A percentile compares a stretch with the other conserved stretches of the same genome.
Conservation (phyloP, 208 protist species). For the Wallacemonas sp. region DNA sequence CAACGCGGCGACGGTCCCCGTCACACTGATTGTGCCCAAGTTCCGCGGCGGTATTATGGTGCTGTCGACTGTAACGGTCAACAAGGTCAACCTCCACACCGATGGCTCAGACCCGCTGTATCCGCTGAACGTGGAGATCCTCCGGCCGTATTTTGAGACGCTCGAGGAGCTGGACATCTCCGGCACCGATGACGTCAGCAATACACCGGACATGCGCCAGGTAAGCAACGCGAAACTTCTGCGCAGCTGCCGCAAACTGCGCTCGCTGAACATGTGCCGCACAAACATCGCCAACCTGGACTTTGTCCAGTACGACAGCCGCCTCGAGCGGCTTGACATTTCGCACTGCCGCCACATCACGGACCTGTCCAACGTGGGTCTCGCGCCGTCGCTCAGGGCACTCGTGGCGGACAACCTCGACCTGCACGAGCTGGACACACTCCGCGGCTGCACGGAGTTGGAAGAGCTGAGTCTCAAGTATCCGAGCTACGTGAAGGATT, state of each 20-base stretch:
- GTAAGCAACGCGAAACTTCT: background rate
- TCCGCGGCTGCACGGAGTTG: background rate
- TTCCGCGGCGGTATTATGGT: background rate
- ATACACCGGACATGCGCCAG: background rate
- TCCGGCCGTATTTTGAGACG: background rate
- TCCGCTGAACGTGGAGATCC: background rate
- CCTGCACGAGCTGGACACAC: conserved; percentile 3
- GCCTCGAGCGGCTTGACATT: background rate
- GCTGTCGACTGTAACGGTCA: background rate
- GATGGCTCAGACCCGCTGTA: background rate
- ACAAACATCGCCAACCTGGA: conserved; percentile 1
- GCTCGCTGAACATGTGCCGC: conserved; percentile 6
- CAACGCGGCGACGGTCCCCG: conserved; percentile 3
- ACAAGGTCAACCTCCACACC: background rate
- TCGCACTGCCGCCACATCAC: background rate
- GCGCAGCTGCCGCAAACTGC: conserved; percentile 9
- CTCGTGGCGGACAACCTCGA: background rate
- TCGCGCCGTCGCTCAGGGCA: background rate
- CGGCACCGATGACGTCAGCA: background rate
- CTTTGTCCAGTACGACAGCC: conserved; percentile 10
- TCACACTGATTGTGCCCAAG: background rate
- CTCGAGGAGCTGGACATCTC: conserved; percentile 1
- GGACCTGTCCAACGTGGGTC: conserved; percentile 10
- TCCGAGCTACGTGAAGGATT: conserved; percentile 2
- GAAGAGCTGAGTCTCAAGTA: conserved; percentile 1